Percentiles rank a stretch among this genome's conserved stretches.
These are phyloP conservation scores for Backusella sp. DNA, from an alignment of 192 early-diverging fungal species.

Conservation along the genomic window DNA sequence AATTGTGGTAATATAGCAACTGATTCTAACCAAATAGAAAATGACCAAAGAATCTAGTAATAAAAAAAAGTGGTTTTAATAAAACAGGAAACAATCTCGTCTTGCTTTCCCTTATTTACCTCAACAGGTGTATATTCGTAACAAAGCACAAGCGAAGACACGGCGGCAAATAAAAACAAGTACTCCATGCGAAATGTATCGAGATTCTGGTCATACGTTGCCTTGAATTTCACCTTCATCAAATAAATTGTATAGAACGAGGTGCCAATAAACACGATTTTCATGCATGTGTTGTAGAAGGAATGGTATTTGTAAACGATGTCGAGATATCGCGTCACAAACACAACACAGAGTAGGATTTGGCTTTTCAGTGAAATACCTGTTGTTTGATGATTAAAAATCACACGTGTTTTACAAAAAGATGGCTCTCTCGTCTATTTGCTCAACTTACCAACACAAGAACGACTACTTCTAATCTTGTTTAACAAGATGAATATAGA, in stretches of 20 bases:
- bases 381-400: conserved; percentile 26
- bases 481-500: conserved; percentile 66
- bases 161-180: conserved; percentile 35
- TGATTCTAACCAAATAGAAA: conserved; percentile 95
- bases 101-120: background rate
- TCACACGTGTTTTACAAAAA: background rate
- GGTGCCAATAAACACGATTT: conserved; percentile 89
- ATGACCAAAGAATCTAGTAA: conserved; percentile 88
- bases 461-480: conserved; percentile 89
- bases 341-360: conserved; percentile 86
- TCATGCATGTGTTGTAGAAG: conserved; percentile 94
- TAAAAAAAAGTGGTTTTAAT: background rate
- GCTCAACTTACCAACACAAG: conserved; percentile 67
- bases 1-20: conserved; percentile 98
- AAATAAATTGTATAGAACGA: conserved; percentile 87
- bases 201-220: conserved; percentile 88
- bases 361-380: conserved; percentile 99
- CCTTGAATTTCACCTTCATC: conserved; percentile 84
- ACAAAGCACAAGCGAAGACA: background rate
- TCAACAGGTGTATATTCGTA: conserved; percentile 1
- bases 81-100: background rate
- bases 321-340: conserved; percentile 92
- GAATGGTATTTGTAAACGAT: conserved; percentile 73
- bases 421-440: too few species aligned
- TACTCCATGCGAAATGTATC: conserved; percentile 93